These are phyloP conservation scores for Arxiozyma heterogenica DNA, from an alignment of 1,139 yeast genomes.

Conservation along the genomic window DNA sequence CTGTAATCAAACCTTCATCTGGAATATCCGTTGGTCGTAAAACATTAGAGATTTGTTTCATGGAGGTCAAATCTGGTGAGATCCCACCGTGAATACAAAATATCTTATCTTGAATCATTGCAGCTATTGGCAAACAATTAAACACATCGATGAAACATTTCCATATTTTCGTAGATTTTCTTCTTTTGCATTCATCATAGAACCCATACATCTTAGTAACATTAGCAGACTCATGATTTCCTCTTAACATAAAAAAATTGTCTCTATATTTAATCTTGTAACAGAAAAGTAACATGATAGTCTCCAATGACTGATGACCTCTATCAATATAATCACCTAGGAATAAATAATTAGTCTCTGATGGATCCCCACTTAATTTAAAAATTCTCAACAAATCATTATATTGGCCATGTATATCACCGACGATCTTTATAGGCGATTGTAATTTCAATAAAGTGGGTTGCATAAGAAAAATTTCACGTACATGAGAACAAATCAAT, in stretches of 20 bases:
- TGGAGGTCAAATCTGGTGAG: constrained; percentile 60
- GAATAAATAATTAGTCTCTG: constrained; percentile 66
- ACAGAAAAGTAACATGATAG: constrained; percentile 60
- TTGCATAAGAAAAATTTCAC: constrained; percentile 64
- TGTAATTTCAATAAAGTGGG: constrained; percentile 69
- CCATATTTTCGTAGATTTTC: constrained; percentile 64
- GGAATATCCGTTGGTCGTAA: constrained; percentile 84
- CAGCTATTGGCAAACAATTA: constrained; percentile 80
- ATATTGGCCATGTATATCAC: constrained; percentile 83
- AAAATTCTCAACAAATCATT: constrained; percentile 65
- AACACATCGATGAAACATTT: constrained; percentile 71
- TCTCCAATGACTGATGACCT: constrained; percentile 75
- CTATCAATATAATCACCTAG: constrained; percentile 83
- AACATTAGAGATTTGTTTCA: constrained; percentile 57
- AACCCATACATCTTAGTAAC: constrained; percentile 81
- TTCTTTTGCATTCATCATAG: constrained; percentile 78
- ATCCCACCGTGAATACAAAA: constrained; percentile 88
- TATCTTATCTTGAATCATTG: constrained; percentile 73
- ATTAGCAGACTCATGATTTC: constrained; percentile 79
- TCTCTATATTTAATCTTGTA: constrained; percentile 77
- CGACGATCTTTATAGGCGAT: constrained; percentile 81
- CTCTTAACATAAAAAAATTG: constrained; percentile 72
- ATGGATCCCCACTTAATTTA: constrained; percentile 73
- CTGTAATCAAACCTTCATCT: constrained; percentile 71
- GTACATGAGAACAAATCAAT: constrained; percentile 54